Evolutionary conservation across 495 filamentous ascomycete genomes (phyloP).

Genomic region (Aspergillus steynii): DNA sequence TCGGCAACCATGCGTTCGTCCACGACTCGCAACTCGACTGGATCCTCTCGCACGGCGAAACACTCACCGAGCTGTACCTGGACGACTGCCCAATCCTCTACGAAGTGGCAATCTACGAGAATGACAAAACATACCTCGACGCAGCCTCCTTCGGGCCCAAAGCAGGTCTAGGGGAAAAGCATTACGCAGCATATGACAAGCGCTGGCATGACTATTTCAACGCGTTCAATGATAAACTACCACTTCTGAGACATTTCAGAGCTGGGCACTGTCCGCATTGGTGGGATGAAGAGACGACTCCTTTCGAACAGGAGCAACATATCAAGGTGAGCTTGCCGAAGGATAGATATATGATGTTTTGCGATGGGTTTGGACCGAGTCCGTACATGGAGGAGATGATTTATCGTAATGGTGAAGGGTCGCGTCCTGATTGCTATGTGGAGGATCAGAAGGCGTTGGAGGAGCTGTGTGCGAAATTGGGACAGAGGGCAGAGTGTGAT

Average conservation of each 20-base stretch:
- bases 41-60: slow-evolving; percentile 25
- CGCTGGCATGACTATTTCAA: slow-evolving; percentile 29
- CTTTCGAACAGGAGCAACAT: slow-evolving; percentile 18
- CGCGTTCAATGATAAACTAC: slow-evolving; percentile 15
- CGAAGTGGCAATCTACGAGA: slow-evolving; percentile 8
- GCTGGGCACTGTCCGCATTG: slow-evolving; percentile 11
- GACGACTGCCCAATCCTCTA: slow-evolving; percentile 26
- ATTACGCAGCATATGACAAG: slow-evolving; percentile 11
- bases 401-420: background rate
- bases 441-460: background rate
- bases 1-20: slow-evolving; percentile 29
- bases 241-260: slow-evolving; percentile 19
- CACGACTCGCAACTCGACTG: slow-evolving; percentile 30
- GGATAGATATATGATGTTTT: slow-evolving; percentile 16
- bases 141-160: background rate
- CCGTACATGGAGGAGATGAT: background rate
- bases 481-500: background rate
- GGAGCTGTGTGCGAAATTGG: background rate
- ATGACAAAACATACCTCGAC: background rate
- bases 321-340: slow-evolving; percentile 11
- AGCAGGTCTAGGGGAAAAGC: background rate
- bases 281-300: slow-evolving; percentile 7
- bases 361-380: slow-evolving; percentile 8
- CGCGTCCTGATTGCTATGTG: background rate
- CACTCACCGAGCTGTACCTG: slow-evolving; percentile 25